These are phyloP conservation scores for Heterobasidion occidentale DNA, from an alignment of 1,284 basidiomycete genomes.

Conservation along the genomic window DNA sequence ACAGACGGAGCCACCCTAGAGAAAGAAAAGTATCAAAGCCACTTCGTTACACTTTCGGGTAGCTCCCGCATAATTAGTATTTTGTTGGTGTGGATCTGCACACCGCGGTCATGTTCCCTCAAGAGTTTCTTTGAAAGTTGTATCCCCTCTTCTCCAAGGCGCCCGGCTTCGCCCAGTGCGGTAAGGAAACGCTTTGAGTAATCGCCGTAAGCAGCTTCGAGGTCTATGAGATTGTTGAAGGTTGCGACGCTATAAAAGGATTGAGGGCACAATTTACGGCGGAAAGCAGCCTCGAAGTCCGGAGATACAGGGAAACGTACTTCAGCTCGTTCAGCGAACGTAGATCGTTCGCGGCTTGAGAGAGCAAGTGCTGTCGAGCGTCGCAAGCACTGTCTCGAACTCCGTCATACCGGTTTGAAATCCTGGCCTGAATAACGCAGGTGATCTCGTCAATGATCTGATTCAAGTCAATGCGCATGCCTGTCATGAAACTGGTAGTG, in stretches of 20 bases:
- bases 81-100: not conserved
- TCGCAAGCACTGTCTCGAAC: not conserved
- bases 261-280: not conserved
- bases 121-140: not conserved
- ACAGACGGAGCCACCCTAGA: no score
- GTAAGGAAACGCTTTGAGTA: not conserved
- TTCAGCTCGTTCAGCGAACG: not conserved
- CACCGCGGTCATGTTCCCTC: not conserved
- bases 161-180: not conserved
- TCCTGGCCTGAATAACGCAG: not conserved
- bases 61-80: not conserved
- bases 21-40: not conserved
- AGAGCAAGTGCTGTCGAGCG: not conserved
- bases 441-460: not conserved
- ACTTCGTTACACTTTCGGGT: not conserved
- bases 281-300: not conserved
- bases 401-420: not conserved
- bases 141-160: not conserved
- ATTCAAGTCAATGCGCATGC: not conserved
- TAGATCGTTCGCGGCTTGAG: not conserved
- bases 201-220: not conserved
- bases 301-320: not conserved
- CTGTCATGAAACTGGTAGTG: not conserved
- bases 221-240: not conserved
- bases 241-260: not conserved